These are phyloP conservation scores for Myxozyma lipomycoides DNA, from an alignment of 805 yeast species.

Conservation along the genomic window DNA sequence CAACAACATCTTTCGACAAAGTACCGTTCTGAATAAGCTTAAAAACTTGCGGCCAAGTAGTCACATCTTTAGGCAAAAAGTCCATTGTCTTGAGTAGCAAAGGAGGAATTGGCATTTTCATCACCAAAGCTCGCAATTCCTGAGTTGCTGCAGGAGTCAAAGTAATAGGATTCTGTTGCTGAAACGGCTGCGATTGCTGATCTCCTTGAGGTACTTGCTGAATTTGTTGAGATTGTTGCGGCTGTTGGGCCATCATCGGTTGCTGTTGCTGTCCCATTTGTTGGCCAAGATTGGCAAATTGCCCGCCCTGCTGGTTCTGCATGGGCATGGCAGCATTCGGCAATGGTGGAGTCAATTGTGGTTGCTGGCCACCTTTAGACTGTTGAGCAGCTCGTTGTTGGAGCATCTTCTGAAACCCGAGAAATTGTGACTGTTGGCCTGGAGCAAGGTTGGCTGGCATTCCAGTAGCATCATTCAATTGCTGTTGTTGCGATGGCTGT, in stretches of 20 bases:
- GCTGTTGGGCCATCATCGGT: slow-evolving; percentile 34
- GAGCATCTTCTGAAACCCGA: slow-evolving; percentile 6
- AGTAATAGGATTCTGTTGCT: slow-evolving; percentile 3
- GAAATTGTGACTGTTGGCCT: slow-evolving; percentile 13
- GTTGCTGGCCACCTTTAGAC: slow-evolving; percentile 25
- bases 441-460: slow-evolving; percentile 14
- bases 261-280: slow-evolving; percentile 26
- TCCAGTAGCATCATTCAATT: background rate
- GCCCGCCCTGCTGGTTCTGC: slow-evolving; percentile 12
- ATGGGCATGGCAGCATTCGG: background rate
- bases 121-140: slow-evolving; percentile 39
- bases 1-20: slow-evolving; percentile 55
- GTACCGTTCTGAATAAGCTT: slow-evolving; percentile 57
- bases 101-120: slow-evolving; percentile 68
- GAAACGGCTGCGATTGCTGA: slow-evolving; percentile 24
- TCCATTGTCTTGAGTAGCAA: slow-evolving; percentile 64
- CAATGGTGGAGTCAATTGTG: slow-evolving; percentile 5
- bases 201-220: slow-evolving; percentile 33
- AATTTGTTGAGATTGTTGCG: slow-evolving; percentile 25
- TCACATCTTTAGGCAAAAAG: slow-evolving; percentile 69
- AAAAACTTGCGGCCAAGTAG: slow-evolving; percentile 77
- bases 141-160: slow-evolving; percentile 15
- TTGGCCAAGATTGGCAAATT: slow-evolving; percentile 2
- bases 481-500: slow-evolving; percentile 20
- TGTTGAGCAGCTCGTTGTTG: slow-evolving; percentile 24